Conservation (phyloP, 345 rosid species). For the Lagerstroemia speciosa region DNA sequence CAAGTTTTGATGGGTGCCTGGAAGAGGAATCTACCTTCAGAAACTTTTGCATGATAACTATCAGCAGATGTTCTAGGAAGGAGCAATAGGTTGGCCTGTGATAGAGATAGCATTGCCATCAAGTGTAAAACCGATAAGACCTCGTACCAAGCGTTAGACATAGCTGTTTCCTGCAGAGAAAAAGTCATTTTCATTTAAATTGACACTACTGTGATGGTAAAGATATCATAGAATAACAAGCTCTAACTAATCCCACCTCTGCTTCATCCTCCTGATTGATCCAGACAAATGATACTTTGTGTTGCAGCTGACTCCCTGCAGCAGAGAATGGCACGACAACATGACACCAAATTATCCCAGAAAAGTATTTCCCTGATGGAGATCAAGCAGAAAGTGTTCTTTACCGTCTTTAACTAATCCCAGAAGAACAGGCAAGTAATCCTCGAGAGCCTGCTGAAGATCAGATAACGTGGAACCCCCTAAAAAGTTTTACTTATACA, state of each 20-base stretch:
- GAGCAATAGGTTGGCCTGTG: conserved; percentile 83
- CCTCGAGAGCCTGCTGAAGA: conserved; percentile 96
- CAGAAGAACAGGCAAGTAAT: conserved; percentile 88
- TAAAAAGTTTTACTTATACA: conserved; percentile 21
- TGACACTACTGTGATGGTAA: background rate
- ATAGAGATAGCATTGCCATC: conserved; percentile 88
- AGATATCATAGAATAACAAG: background rate
- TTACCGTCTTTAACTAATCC: conserved; percentile 85
- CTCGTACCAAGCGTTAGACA: conserved; percentile 91
- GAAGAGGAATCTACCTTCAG: conserved; percentile 78
- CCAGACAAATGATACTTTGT: conserved; percentile 82
- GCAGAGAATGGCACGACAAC: background rate
- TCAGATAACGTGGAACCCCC: conserved; percentile 91
- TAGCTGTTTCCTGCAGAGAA: conserved; percentile 72
- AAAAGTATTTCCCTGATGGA: conserved; percentile 4
- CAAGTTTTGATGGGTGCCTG: background rate
- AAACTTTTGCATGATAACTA: conserved; percentile 74
- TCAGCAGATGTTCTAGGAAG: conserved; percentile 81
- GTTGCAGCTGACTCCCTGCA: conserved; percentile 66
- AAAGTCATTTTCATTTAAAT: background rate
- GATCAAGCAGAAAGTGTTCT: conserved; percentile 5
- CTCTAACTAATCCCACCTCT: conserved; percentile 41
- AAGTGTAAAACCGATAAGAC: conserved; percentile 92
- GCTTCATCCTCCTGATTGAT: conserved; percentile 89
- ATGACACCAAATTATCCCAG: background rate